These are phyloP conservation scores for Tuber umbilicatum DNA, from an alignment of 495 filamentous ascomycete species.

Conservation along the genomic window DNA sequence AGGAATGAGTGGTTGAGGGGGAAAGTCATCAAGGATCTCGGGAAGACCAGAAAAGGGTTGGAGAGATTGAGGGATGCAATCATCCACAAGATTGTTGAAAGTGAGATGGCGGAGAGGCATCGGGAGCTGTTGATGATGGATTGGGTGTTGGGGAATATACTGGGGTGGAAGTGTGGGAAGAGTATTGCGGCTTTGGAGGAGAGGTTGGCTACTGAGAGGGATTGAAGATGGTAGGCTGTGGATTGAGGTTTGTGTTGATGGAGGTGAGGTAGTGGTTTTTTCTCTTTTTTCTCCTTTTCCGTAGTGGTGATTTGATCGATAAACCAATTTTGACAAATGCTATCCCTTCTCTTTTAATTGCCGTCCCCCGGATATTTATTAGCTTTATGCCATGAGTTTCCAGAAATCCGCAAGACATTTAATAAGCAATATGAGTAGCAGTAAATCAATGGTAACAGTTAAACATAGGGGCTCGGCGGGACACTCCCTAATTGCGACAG, in stretches of 20 bases:
- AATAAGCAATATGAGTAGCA: neutral
- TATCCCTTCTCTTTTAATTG: neutral
- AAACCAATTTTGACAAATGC: neutral
- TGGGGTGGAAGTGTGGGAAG: neutral
- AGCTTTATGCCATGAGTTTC: neutral
- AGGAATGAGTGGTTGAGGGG: neutral
- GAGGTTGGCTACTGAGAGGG: neutral
- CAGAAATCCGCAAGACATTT: neutral
- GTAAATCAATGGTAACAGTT: neutral
- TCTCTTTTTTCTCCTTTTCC: neutral
- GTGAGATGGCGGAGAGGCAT: neutral
- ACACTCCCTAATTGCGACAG: neutral
- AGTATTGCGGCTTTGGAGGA: neutral
- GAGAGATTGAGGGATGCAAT: neutral
- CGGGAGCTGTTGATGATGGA: neutral
- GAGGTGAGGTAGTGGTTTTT: neutral
- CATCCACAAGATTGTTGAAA: neutral
- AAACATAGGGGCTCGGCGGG: neutral
- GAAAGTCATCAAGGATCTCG: neutral
- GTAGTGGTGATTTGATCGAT: neutral
- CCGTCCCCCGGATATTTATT: neutral
- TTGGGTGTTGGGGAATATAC: neutral
- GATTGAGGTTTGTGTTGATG: neutral
- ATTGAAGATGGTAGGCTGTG: neutral
- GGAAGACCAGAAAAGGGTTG: neutral